These are phyloP conservation scores for Trypanosoma cruzi DNA, from an alignment of 208 protist genomes.

Conservation along the genomic window DNA sequence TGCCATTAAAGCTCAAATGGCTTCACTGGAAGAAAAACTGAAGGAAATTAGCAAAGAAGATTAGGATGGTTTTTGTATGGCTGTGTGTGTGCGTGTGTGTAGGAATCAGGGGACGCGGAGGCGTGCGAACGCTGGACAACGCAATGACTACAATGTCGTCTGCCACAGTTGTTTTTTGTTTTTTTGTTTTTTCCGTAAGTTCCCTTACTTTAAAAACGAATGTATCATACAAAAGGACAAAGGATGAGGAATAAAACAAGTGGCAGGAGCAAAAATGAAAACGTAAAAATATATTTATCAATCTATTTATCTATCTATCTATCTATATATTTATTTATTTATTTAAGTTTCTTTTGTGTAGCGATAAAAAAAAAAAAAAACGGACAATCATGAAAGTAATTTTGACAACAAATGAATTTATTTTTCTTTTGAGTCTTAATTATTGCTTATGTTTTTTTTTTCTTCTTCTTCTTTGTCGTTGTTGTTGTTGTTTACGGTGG, in stretches of 20 bases:
- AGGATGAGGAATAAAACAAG: no score
- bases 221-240: constrained; percentile 1
- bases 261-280: background rate
- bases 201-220: background rate
- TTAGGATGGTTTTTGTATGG: background rate
- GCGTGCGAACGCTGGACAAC: background rate
- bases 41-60: constrained; percentile 34
- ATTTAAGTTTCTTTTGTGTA: no score
- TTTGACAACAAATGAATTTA: no score
- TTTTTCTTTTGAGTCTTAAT: no score
- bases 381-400: no score
- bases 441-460: constrained; percentile 1
- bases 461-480: no score
- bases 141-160: background rate
- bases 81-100: background rate
- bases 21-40: constrained; percentile 44
- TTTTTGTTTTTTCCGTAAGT: constrained; percentile 22
- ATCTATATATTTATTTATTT: constrained; percentile 12
- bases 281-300: background rate
- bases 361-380: constrained; percentile 12
- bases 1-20: constrained; percentile 54
- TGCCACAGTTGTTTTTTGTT: background rate
- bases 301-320: background rate
- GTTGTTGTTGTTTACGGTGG: no score
- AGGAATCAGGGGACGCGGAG: background rate